Evolutionary conservation across 1,139 yeast species (phyloP).

Genomic region (Zygosaccharomyces pseudobailii): DNA sequence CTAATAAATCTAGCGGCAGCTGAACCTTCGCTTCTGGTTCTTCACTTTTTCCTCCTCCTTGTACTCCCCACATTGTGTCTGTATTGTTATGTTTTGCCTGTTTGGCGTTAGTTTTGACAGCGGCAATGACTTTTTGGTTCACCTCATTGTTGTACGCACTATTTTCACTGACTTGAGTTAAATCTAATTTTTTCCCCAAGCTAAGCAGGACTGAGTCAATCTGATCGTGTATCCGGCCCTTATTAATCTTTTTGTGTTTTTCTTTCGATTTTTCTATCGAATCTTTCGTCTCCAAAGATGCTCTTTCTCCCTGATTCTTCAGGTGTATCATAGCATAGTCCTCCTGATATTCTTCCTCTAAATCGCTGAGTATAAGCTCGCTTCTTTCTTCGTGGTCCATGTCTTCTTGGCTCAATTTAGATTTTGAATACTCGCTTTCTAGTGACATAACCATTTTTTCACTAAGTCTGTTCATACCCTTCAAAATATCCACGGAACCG

Average conservation of each 20-base stretch:
- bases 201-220: conserved; percentile 40
- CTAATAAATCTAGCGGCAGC: conserved; percentile 34
- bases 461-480: conserved; percentile 84
- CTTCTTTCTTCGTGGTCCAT: conserved; percentile 37
- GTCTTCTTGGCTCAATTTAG: conserved; percentile 32
- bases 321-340: conserved; percentile 58
- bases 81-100: conserved; percentile 45
- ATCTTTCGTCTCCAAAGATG: conserved; percentile 28
- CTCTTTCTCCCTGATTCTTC: conserved; percentile 28
- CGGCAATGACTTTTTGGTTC: conserved; percentile 38
- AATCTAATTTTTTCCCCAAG: conserved; percentile 22
- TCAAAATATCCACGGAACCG: conserved; percentile 57
- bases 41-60: conserved; percentile 21
- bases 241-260: conserved; percentile 12
- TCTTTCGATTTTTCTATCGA: conserved; percentile 11
- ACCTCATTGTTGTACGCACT: conserved; percentile 21
- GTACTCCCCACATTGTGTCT: conserved; percentile 27
- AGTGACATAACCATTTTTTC: conserved; percentile 70
- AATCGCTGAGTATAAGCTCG: conserved; percentile 58
- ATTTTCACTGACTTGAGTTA: conserved; percentile 26
- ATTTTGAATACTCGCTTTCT: conserved; percentile 39
- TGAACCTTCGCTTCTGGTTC: conserved; percentile 27
- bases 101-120: conserved; percentile 54
- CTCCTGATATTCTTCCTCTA: conserved; percentile 32
- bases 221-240: conserved; percentile 41